A percentile compares a stretch with the other conserved stretches of the same genome.
Evolutionary conservation across 208 protist species (phyloP).

Genomic region (Leishmania turanica): DNA sequence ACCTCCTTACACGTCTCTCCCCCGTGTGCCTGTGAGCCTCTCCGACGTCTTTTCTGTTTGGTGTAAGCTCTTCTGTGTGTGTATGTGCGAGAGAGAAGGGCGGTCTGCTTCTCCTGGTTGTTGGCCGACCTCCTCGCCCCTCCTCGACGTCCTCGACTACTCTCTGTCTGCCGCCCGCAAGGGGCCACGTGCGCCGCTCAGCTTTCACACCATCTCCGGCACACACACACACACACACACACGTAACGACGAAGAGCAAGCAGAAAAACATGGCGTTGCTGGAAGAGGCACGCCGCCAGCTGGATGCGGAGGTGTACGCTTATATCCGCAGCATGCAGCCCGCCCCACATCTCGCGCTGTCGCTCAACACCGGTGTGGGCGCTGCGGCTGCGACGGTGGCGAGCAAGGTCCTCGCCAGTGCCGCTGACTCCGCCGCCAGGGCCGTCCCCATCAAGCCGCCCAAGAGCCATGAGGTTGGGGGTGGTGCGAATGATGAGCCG

Average conservation of each 20-base stretch:
- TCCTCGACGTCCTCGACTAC: no score
- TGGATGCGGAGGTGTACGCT: conserved; percentile 21
- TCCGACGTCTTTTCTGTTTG: no score
- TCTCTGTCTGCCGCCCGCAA: not conserved
- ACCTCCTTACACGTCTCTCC: no score
- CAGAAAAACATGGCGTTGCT: conserved; percentile 16
- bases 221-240: conserved; percentile 8
- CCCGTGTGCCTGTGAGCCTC: no score
- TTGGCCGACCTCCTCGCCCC: not conserved
- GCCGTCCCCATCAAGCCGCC: not conserved
- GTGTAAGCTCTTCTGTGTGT: no score
- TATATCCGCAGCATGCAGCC: conserved; percentile 20
- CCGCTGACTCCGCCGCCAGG: not conserved
- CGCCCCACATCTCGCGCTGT: conserved; percentile 36
- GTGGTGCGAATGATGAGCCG: not conserved
- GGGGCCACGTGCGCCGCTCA: not conserved
- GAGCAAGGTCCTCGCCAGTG: not conserved
- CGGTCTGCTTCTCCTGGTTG: not conserved
- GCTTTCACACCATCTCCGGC: not conserved
- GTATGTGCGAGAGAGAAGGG: no score
- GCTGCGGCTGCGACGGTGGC: not conserved
- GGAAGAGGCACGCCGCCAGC: conserved; percentile 28
- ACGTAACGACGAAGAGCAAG: not conserved
- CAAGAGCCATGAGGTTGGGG: not conserved
- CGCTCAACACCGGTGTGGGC: conserved; percentile 38